These are phyloP conservation scores for Metschnikowia lachancei DNA, from an alignment of 805 yeast species.

Conservation along the genomic window DNA sequence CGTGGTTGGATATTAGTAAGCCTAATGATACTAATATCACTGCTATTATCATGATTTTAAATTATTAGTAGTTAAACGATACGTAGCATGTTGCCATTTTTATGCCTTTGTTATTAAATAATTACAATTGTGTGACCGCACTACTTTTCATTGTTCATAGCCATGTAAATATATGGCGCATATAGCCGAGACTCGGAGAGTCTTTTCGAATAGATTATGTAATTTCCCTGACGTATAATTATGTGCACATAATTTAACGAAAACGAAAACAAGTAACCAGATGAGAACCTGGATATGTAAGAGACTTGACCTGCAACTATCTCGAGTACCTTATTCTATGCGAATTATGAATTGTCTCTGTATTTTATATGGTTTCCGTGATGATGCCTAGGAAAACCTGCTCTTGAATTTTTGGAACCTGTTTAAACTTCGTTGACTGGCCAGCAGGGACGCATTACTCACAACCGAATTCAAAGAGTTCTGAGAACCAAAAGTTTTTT, in stretches of 20 bases:
- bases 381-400: constrained; percentile 20
- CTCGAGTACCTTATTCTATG: not conserved
- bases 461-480: constrained; percentile 11
- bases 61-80: too few species aligned
- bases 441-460: constrained; percentile 17
- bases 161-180: not conserved
- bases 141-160: not conserved
- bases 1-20: not conserved
- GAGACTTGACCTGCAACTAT: constrained; percentile 4
- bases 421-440: constrained; percentile 25
- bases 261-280: not conserved
- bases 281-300: not conserved
- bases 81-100: too few species aligned
- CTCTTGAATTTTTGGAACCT: constrained; percentile 36
- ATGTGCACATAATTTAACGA: not conserved
- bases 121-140: not conserved
- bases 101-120: not conserved
- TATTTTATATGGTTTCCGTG: not conserved
- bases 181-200: not conserved
- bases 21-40: not conserved
- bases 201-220: not conserved
- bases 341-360: not conserved
- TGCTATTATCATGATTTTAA: not conserved
- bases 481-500: constrained; percentile 24
- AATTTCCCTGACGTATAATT: not conserved